Conservation (phyloP, 306 rosid genomes). For the Quercus suber region DNA sequence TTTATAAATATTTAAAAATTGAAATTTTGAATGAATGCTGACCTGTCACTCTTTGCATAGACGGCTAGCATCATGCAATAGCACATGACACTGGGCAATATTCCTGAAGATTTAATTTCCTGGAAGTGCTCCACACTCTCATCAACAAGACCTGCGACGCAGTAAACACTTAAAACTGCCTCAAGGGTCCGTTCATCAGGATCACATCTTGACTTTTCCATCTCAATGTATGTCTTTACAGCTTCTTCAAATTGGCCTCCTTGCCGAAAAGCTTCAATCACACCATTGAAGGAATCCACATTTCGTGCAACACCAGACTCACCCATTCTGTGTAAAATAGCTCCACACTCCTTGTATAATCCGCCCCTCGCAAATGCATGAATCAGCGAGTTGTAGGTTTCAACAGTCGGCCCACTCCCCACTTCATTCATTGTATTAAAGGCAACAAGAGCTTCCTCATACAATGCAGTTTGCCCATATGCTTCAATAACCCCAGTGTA, state of each 20-base stretch:
- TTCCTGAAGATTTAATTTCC: conserved; percentile 78
- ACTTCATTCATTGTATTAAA: conserved; percentile 94
- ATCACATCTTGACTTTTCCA: conserved; percentile 77
- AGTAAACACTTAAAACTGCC: conserved; percentile 74
- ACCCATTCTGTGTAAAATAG: conserved; percentile 51
- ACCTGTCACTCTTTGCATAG: conserved; percentile 86
- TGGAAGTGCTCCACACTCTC: conserved; percentile 90
- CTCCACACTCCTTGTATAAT: conserved; percentile 73
- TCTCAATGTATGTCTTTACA: conserved; percentile 64
- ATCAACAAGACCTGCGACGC: conserved; percentile 80
- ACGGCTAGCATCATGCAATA: conserved; percentile 98
- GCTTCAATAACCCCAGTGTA: conserved; percentile 87
- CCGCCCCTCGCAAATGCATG: conserved; percentile 77
- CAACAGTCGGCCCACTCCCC: conserved; percentile 64
- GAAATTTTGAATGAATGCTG: conserved; percentile 14
- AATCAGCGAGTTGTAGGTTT: conserved; percentile 75
- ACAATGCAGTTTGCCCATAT: conserved; percentile 77
- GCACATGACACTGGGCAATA: conserved; percentile 79
- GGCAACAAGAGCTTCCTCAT: conserved; percentile 90
- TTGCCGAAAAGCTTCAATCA: conserved; percentile 82
- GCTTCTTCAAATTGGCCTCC: conserved; percentile 91
- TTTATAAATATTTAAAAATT: conserved; percentile 14
- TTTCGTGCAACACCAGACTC: conserved; percentile 53
- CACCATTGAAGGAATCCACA: conserved; percentile 68
- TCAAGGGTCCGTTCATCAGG: conserved; percentile 79